Base-by-base conservation (phyloP, 768 basidiomycete species). In the Suillus lakei region DNA sequence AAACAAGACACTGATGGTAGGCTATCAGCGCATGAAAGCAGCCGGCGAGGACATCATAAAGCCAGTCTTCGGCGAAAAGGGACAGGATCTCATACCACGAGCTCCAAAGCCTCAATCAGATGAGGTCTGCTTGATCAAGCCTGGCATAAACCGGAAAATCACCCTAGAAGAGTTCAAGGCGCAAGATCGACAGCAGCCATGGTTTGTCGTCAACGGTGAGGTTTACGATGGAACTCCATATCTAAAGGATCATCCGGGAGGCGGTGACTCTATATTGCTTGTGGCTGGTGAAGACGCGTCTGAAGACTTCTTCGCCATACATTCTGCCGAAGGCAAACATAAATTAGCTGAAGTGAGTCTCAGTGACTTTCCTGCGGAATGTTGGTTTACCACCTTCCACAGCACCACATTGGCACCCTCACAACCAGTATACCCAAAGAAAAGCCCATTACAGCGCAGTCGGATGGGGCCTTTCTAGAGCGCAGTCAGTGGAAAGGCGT, bases 291-390 rank as follows among this genome's bases (percentile, higher is more conserved):
- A 87, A 66, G 88, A 90, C 66, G 84, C 85, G 3, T 84, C 86
- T 1, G 88, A 89, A 16, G 88, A 90, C 65, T 90, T 89, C 72
- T 78, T 88, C 73, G 84, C 86, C 0, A 88, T 89, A 61, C 88
- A 88, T 72, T 85, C 84, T n/a, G 73, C 78, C 10, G 84, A 85
- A 63, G 86, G 83, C 3, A 82, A 79, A 61, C 64, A 64, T 28
- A 80, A 83, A 70, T 76, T 88, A 10, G 80, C 78, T 0, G 79
- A 83, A 68, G 84, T 76, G 51, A 10, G 66, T 64, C 50, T 10
- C 61, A 26, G 5, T 21, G 50, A 18, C 41, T 48, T 62, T 6
- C 26, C 32, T 10, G 4, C 13, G n/a, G 38, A 41, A 61, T 9
- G 55, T 63, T 32, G 38, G 51, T 69, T 71, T 60, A 73, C 41